Evolutionary conservation across 345 rosid species (phyloP).

Genomic region (Erysimum cheiranthoides): DNA sequence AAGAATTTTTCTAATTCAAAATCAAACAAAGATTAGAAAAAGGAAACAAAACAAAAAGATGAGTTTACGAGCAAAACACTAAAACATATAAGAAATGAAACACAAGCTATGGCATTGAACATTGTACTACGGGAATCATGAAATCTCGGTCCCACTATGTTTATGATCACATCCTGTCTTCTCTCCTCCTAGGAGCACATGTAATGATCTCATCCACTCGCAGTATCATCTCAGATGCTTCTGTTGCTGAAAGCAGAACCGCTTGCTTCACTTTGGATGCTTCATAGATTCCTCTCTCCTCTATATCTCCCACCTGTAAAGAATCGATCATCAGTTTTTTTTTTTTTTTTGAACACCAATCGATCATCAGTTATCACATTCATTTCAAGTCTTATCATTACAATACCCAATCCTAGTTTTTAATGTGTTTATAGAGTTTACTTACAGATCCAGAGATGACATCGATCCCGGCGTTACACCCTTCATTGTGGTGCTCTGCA

Average conservation of each 20-base stretch:
- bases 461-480: slow-evolving; percentile 81
- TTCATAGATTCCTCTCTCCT: slow-evolving; percentile 82
- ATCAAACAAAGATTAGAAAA: slow-evolving; percentile 1
- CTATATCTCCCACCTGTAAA: slow-evolving; percentile 86
- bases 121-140: slow-evolving; percentile 1
- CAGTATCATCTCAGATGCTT: slow-evolving; percentile 91
- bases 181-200: slow-evolving; percentile 82
- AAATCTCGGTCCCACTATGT: slow-evolving; percentile 7
- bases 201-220: slow-evolving; percentile 85
- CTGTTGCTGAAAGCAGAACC: slow-evolving; percentile 88
- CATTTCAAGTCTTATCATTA: not conserved
- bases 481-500: slow-evolving; percentile 92
- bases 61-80: slow-evolving; percentile 6
- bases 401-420: not conserved
- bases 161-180: slow-evolving; percentile 68
- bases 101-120: slow-evolving; percentile 15
- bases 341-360: too few relatives aligned
- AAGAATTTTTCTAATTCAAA: too few relatives aligned
- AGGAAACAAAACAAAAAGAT: not conserved
- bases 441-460: slow-evolving; percentile 95
- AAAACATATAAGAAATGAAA: slow-evolving; percentile 1
- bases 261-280: slow-evolving; percentile 98
- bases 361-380: slow-evolving; percentile 16
- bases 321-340: too few relatives aligned
- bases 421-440: slow-evolving; percentile 16